phyloP scores from a whole-genome alignment of 1,284 basidiomycete genomes.

The Ustilago lituana region DNA sequence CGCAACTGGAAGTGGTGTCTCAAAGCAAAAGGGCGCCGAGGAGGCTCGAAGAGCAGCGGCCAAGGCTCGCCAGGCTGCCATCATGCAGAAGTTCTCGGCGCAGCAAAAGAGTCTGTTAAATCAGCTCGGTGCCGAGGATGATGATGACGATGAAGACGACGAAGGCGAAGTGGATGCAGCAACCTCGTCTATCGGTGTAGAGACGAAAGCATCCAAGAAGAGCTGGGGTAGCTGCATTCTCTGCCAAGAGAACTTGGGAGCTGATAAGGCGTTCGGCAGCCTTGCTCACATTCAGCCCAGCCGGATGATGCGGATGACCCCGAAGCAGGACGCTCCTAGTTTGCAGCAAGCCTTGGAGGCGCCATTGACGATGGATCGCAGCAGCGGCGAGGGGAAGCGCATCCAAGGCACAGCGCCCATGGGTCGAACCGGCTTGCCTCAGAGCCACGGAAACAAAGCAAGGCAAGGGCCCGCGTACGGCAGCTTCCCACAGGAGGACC shows the following conservation, averaged over 20 bases:
- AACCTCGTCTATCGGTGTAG: constrained; percentile 13
- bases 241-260: constrained; percentile 91
- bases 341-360: constrained; percentile 79
- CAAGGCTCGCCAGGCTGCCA: constrained; percentile 63
- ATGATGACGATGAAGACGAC: constrained; percentile 54
- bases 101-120: constrained; percentile 64
- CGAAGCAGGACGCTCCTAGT: constrained; percentile 74
- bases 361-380: constrained; percentile 66
- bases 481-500: constrained; percentile 58
- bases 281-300: constrained; percentile 92
- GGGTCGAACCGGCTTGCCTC: constrained; percentile 22
- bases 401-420: constrained; percentile 39
- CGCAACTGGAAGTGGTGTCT: constrained; percentile 2
- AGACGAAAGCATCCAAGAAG: constrained; percentile 32
- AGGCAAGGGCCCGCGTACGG: constrained; percentile 66
- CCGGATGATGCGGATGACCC: constrained; percentile 81
- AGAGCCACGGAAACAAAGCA: constrained; percentile 8
- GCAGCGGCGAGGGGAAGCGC: constrained; percentile 45
- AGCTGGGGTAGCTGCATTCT: constrained; percentile 87
- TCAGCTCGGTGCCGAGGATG: constrained; percentile 57
- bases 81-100: constrained; percentile 65
- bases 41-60: constrained; percentile 59
- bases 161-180: constrained; percentile 42
- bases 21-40: constrained; percentile 35
- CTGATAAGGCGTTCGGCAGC: constrained; percentile 80